Evolutionary conservation across 768 basidiomycete species (phyloP), one percentile per base, ranked within the genome.

Genomic region (Agrocybe pediades): DNA sequence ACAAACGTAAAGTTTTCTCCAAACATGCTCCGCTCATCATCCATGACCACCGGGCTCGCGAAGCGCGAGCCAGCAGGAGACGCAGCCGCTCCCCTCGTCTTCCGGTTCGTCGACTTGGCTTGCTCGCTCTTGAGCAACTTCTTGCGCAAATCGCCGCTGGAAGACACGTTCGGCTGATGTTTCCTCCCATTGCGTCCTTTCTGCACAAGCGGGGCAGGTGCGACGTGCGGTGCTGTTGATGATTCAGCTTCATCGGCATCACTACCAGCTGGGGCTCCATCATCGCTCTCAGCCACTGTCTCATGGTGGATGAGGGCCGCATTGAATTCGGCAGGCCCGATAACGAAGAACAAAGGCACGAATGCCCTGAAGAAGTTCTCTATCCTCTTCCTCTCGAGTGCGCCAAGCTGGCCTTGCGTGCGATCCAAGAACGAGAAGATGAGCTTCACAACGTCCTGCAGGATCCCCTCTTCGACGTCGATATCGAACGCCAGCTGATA

Each of bases 361-460:
- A 87, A 86, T 13, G 83, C 82, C 43, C 96, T 77, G 55, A 97
- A 65, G 65, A 91, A 92, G 0, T 78, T 79, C 68, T 99, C 97
- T 27, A 97, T 87, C 61, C 86, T 78, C 65, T 83, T 86, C 64
- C 92, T 77, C 62, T 98, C 95, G 8, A 77, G 74, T 13, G 79
- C 76, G 24, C 80, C 79, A 49, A 92, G 81, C 68, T 88, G 87
- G 7, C 81, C 86, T 55, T 87, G 87, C 16, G 89, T 90, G 33
- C 96, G 88, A 66, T 98, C 96, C 61, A 99, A 76, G 71, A 92
- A 92, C 2, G 91, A 91, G 63, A 98, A 84, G 27, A 89, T 83
- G 64, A 99, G 79, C 75, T 95, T 95, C 67, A 96, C 68, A 20
- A 84, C 80, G 64, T 99, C 97, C 65, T 92, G 91, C 52, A 98